phyloP scores from a whole-genome alignment of 352 stramenopile genomes.

The Aphanomyces euteiches region DNA sequence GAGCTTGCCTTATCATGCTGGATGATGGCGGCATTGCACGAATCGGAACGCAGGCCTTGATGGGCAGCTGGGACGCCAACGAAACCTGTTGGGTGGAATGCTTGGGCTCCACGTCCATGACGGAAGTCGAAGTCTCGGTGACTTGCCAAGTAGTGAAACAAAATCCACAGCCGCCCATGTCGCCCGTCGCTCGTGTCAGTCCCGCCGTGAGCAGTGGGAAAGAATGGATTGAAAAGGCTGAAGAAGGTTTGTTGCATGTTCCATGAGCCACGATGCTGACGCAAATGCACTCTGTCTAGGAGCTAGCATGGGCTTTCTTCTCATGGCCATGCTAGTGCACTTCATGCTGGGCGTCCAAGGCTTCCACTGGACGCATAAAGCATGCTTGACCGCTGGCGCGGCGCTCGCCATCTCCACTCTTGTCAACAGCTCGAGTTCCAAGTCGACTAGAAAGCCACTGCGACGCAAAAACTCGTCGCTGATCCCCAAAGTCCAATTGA shows the following conservation, averaged over 20 bases:
- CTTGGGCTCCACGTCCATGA: slow-evolving; percentile 52
- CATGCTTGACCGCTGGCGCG: slow-evolving; percentile 71
- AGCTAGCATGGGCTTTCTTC: slow-evolving; percentile 69
- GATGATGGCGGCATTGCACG: slow-evolving; percentile 64
- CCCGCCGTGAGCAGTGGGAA: background rate
- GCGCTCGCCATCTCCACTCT: slow-evolving; percentile 79
- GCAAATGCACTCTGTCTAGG: slow-evolving; percentile 28
- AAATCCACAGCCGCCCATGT: slow-evolving; percentile 29
- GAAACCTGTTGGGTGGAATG: slow-evolving; percentile 76
- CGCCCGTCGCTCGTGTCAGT: background rate
- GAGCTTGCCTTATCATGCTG: slow-evolving; percentile 74
- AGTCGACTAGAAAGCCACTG: background rate
- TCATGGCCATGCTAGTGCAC: slow-evolving; percentile 82
- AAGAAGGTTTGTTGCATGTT: slow-evolving; percentile 40
- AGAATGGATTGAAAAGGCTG: slow-evolving; percentile 69
- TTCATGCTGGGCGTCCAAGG: slow-evolving; percentile 76
- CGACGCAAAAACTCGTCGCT: slow-evolving; percentile 36
- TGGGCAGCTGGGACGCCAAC: slow-evolving; percentile 80
- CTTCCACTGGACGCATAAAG: slow-evolving; percentile 85
- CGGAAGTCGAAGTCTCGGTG: slow-evolving; percentile 76
- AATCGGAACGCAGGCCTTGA: slow-evolving; percentile 76
- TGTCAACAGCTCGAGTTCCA: slow-evolving; percentile 56
- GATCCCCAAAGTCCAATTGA: slow-evolving; percentile 74
- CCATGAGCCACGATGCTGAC: background rate
- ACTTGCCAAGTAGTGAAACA: slow-evolving; percentile 62